Evolutionary conservation across 2,329 filamentous ascomycete species (phyloP).

Genomic region (Alternaria sp.): DNA sequence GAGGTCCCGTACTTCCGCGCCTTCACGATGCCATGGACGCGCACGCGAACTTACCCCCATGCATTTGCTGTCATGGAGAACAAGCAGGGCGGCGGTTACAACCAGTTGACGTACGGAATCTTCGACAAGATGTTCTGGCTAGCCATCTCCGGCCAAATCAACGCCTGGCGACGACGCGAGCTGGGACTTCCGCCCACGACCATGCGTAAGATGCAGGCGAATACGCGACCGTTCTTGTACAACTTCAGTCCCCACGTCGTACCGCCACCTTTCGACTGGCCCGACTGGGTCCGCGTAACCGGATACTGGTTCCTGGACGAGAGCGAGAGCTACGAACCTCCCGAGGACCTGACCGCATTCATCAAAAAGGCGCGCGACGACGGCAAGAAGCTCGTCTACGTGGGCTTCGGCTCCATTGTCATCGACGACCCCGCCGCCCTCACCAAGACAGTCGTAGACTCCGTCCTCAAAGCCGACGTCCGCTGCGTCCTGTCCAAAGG

Average conservation of each 20-base stretch:
- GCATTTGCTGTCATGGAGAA: conserved; percentile 92
- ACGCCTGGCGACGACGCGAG: conserved; percentile 85
- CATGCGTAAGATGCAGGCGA: conserved; percentile 89
- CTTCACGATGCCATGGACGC: conserved; percentile 99
- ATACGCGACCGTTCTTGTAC: conserved; percentile 98
- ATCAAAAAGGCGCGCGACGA: conserved; percentile 83
- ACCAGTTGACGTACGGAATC: conserved; percentile 93
- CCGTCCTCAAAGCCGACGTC: conserved; percentile 88
- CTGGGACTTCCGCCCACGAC: conserved; percentile 81
- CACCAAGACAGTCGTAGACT: conserved; percentile 91
- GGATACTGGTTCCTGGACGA: conserved; percentile 99
- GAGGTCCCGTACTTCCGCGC: conserved; percentile 94
- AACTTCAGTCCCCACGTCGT: conserved; percentile 96
- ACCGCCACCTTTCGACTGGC: conserved; percentile 91
- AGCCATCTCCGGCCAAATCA: conserved; percentile 87
- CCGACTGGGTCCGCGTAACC: conserved; percentile 96
- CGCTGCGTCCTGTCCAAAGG: conserved; percentile 95
- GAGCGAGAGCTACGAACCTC: conserved; percentile 70
- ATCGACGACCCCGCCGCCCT: conserved; percentile 87
- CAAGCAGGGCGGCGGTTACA: conserved; percentile 95
- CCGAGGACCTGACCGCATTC: conserved; percentile 77
- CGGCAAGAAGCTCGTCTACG: conserved; percentile 90
- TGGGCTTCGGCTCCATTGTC: conserved; percentile 96
- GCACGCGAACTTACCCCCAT: conserved; percentile 93
- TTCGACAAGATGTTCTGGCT: conserved; percentile 98